Conservation (phyloP, 1,284 basidiomycete genomes). For the Limonomyces culmigenus region DNA sequence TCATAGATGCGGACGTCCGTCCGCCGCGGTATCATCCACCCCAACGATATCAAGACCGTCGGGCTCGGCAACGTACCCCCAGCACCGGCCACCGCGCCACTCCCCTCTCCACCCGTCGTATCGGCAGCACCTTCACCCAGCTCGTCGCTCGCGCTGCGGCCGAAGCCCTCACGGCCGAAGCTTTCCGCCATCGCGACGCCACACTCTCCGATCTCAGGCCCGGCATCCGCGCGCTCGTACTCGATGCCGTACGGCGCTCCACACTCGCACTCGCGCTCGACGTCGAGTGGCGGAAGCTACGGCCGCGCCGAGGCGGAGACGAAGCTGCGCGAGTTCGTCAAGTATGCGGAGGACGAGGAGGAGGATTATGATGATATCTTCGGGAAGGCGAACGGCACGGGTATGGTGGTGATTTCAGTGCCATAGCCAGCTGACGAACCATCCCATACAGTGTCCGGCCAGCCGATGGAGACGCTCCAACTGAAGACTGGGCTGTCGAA, state of each 20-base stretch:
- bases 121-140: conserved; percentile 21
- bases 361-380: conserved; percentile 92
- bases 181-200: too few species aligned
- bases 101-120: conserved; percentile 24
- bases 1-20: conserved; percentile 51
- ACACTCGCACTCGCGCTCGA: conserved; percentile 21
- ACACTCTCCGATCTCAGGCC: conserved; percentile 4
- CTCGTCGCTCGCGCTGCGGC: conserved; percentile 23
- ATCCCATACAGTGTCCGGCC: conserved; percentile 32
- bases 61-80: conserved; percentile 31
- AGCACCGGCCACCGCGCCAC: conserved; percentile 45
- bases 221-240: conserved; percentile 9
- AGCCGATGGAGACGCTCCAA: conserved; percentile 53
- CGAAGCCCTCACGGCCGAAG: conserved; percentile 8
- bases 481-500: conserved; percentile 74
- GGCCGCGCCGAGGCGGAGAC: conserved; percentile 43
- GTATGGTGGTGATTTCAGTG: conserved; percentile 21
- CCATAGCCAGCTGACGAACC: conserved; percentile 1
- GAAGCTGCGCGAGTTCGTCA: conserved; percentile 45
- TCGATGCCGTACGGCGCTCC: conserved; percentile 5
- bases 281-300: conserved; percentile 42
- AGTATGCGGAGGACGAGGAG: conserved; percentile 70
- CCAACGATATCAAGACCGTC: conserved; percentile 68
- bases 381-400: conserved; percentile 47
- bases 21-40: conserved; percentile 67